These are phyloP conservation scores for Breynia disticha DNA, from an alignment of 441 rosid genomes.

Conservation along the genomic window DNA sequence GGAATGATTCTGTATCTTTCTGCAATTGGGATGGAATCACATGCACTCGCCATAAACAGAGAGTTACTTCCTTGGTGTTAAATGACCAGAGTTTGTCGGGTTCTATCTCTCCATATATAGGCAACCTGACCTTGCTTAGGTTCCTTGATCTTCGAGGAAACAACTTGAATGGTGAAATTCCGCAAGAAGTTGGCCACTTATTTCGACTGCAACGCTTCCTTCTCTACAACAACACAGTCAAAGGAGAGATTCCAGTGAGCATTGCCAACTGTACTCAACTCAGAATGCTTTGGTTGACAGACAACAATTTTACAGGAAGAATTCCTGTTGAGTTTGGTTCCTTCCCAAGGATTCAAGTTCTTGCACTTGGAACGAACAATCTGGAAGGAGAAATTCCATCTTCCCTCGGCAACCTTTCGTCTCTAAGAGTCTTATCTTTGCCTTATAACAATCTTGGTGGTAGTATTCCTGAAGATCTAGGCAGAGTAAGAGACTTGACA, in stretches of 20 bases:
- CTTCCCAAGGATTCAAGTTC: background rate
- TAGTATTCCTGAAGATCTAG: conserved; percentile 6
- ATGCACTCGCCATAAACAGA: conserved; percentile 6
- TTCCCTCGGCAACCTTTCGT: conserved; percentile 14
- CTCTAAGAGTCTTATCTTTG: background rate
- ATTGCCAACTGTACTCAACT: conserved; percentile 6
- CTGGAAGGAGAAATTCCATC: conserved; percentile 14
- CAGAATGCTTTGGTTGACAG: background rate
- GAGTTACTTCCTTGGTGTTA: conserved; percentile 6
- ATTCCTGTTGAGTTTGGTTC: conserved; percentile 6
- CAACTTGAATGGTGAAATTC: conserved; percentile 3
- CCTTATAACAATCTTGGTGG: conserved; percentile 4
- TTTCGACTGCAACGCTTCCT: background rate
- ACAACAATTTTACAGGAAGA: conserved; percentile 2
- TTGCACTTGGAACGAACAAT: background rate
- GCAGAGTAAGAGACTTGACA: background rate
- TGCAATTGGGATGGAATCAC: conserved; percentile 10
- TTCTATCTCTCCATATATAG: conserved; percentile 7
- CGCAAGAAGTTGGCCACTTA: background rate
- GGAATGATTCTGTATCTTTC: conserved; percentile 10
- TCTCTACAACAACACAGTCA: background rate
- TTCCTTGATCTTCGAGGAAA: background rate
- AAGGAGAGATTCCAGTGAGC: conserved; percentile 3
- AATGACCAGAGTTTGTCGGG: background rate
- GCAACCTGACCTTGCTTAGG: conserved; percentile 13